phyloP scores from a whole-genome alignment of 352 stramenopile species.

The Peronosclerospora sorghi region DNA sequence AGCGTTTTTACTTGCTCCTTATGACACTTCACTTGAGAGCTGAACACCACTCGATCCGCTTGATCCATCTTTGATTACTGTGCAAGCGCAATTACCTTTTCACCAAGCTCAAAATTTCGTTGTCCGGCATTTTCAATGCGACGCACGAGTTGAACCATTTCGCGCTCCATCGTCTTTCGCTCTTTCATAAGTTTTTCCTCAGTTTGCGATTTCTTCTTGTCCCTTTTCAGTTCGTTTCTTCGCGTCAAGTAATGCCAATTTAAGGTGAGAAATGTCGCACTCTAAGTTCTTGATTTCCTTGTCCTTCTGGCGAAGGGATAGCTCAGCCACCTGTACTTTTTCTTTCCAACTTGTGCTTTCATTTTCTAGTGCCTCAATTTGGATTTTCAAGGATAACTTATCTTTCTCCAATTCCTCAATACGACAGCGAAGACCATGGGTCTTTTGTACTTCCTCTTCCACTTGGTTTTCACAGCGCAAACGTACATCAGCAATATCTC shows the following conservation, averaged over 20 bases:
- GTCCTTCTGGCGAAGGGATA: constrained; percentile 19
- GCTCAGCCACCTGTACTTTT: constrained; percentile 13
- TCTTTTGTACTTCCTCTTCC: constrained; percentile 30
- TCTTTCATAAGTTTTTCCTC: constrained; percentile 54
- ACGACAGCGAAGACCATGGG: constrained; percentile 22
- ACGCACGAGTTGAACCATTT: constrained; percentile 36
- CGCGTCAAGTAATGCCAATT: constrained; percentile 21
- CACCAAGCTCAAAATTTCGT: constrained; percentile 46
- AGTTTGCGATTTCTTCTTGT: constrained; percentile 24
- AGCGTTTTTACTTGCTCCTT: constrained; percentile 38
- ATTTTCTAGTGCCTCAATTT: constrained; percentile 18
- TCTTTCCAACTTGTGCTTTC: constrained; percentile 15
- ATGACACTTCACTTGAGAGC: constrained; percentile 53
- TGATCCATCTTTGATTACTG: constrained; percentile 52
- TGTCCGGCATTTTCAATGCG: constrained; percentile 41
- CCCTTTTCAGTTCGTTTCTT: constrained; percentile 16
- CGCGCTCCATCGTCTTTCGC: constrained; percentile 39
- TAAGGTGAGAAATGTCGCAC: constrained; percentile 17
- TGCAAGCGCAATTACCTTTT: constrained; percentile 45
- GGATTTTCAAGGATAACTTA: constrained; percentile 16
- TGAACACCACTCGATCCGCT: constrained; percentile 45
- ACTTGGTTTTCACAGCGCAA: constrained; percentile 26
- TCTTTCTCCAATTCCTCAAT: constrained; percentile 29
- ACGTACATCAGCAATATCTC: constrained; percentile 27
- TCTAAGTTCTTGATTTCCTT: constrained; percentile 13